These are phyloP conservation scores for Rhodosporidiobolus odoratus DNA, from an alignment of 768 basidiomycete genomes.

Conservation along the genomic window DNA sequence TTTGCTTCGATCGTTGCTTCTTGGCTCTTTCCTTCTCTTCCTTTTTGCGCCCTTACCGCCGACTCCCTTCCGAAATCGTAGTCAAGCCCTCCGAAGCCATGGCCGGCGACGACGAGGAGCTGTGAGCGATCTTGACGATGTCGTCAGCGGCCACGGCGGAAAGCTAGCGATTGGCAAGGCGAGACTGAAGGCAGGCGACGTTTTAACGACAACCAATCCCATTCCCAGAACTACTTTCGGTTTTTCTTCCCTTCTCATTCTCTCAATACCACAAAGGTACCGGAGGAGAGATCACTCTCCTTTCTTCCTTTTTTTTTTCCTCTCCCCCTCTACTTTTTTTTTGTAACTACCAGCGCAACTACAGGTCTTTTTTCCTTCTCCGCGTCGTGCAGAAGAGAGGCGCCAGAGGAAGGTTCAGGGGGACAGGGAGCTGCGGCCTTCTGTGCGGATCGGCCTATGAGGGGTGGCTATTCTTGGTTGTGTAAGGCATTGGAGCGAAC, in stretches of 20 bases:
- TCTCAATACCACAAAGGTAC: not conserved
- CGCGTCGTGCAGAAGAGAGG: not conserved
- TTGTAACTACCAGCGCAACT: not conserved
- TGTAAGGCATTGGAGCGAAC: not conserved
- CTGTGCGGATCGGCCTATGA: no score
- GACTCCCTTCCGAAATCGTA: not conserved
- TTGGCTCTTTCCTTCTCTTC: not conserved
- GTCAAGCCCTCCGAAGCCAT: constrained; percentile 34
- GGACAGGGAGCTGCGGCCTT: no score
- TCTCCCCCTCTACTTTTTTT: not conserved
- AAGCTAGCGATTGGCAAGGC: not conserved
- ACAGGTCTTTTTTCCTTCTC: not conserved
- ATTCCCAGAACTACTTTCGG: not conserved
- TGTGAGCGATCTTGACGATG: not conserved
- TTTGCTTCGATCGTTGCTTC: no score
- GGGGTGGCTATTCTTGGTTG: no score
- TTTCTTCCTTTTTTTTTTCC: not conserved
- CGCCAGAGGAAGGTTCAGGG: no score
- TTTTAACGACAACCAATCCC: not conserved
- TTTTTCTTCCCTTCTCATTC: not conserved
- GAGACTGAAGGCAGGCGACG: not conserved
- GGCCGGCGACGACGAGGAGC: constrained; percentile 35
- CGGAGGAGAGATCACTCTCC: no score
- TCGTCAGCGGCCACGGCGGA: not conserved
- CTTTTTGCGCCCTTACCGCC: not conserved